Base-by-base conservation (phyloP, 352 stramenopile species). In the Phytopythium cucurbitacearum region DNA sequence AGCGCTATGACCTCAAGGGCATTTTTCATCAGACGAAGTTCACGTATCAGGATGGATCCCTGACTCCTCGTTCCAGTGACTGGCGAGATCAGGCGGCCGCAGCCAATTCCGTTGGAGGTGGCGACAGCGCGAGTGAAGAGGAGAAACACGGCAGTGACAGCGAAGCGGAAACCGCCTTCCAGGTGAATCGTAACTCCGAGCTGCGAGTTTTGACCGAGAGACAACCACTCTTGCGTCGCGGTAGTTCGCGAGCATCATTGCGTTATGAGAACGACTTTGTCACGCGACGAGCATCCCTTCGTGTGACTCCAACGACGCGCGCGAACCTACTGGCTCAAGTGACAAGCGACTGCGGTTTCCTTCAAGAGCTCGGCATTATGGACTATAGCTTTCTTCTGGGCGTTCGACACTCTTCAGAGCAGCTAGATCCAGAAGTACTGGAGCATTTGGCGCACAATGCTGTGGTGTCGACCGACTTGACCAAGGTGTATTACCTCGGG, bases 281-380 rank as follows among this genome's bases (percentile, higher is more conserved):
- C 12, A 75, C 65, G 13, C 74, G 77, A 5, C 64, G 81, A 6
- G 81, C 81, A 6, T 85, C 74, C 6, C 62, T 94, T 28, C 64
- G 72, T 15, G 84, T 94, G 40, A 89, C 83, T 47, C 73, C 84
- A 2, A 84, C 73, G 38, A 90, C 78, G 9, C 68, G 84, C 49
- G 74, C 83, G 6, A 89, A 94, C 33, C 36, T 94, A 5, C 59
- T 91, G 33, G 81, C 81, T 3, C 84, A 94, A 35, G 80, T 94
- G 45, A 94, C 81, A 21, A 89, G 75, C 47, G 84, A 94, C 66
- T 91, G 79, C 13, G 84, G 81, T 6, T 94, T 94, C 54, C 69
- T 92, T 0, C 84, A 94, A 51, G 80, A 92, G 48, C 67, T 94
- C 36, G 82, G 80, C 11, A 92, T 94, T 51, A 94, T 94, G 81